These are phyloP conservation scores for Suillus placidus DNA, from an alignment of 768 basidiomycete species.

Conservation along the genomic window DNA sequence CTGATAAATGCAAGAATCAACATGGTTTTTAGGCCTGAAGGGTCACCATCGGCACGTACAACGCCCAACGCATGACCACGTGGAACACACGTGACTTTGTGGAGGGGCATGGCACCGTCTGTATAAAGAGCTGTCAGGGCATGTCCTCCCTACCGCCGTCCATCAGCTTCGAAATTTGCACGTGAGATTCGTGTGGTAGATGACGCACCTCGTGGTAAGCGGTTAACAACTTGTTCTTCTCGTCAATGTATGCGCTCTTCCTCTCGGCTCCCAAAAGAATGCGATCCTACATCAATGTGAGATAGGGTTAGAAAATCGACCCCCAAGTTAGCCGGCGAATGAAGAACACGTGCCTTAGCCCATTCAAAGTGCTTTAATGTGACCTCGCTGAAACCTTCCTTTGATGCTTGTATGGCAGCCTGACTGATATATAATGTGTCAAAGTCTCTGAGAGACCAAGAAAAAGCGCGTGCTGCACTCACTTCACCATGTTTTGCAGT, in stretches of 20 bases:
- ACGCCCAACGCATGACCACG: slow-evolving; percentile 92
- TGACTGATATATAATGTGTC: slow-evolving; percentile 44
- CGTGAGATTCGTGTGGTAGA: not conserved
- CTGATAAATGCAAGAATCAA: slow-evolving; percentile 33
- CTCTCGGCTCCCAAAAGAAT: slow-evolving; percentile 98
- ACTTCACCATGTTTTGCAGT: slow-evolving; percentile 97
- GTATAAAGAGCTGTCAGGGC: slow-evolving; percentile 95
- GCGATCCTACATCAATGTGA: slow-evolving; percentile 62
- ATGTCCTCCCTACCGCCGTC: slow-evolving; percentile 71
- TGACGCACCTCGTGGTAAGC: slow-evolving; percentile 89
- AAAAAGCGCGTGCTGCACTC: slow-evolving; percentile 29
- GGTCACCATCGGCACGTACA: slow-evolving; percentile 47
- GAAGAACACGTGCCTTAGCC: slow-evolving; percentile 72
- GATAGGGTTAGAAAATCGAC: not conserved
- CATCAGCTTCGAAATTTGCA: slow-evolving; percentile 15
- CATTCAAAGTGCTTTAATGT: slow-evolving; percentile 89
- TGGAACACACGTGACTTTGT: slow-evolving; percentile 97
- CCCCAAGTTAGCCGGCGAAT: not conserved
- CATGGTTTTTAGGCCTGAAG: slow-evolving; percentile 3
- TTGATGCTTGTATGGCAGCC: slow-evolving; percentile 94
- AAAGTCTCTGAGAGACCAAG: slow-evolving; percentile 3
- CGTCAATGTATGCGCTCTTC: slow-evolving; percentile 85
- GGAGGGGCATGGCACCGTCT: slow-evolving; percentile 92
- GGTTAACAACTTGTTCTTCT: slow-evolving; percentile 84
- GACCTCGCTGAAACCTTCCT: slow-evolving; percentile 77